Percentiles rank a stretch among this genome's conserved stretches.
These are phyloP conservation scores for Citrus maxima DNA, from an alignment of 345 rosid genomes.

Conservation along the genomic window DNA sequence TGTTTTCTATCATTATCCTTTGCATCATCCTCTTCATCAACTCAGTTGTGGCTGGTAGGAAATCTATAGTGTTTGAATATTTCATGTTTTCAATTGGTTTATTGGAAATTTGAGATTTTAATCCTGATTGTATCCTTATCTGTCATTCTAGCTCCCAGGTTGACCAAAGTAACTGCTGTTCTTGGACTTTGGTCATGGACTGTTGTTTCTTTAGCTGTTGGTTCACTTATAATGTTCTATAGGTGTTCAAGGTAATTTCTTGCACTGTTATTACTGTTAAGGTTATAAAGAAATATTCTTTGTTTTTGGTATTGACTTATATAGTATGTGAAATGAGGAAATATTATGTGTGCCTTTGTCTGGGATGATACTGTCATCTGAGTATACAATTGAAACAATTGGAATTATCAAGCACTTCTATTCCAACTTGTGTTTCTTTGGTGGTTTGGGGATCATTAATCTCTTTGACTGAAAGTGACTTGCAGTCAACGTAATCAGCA, in stretches of 20 bases:
- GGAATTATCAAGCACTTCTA: neutral
- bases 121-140: constrained; percentile 23
- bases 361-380: neutral
- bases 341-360: neutral
- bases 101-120: neutral
- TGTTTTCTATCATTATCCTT: constrained; percentile 47
- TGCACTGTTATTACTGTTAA: constrained; percentile 9
- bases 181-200: constrained; percentile 85
- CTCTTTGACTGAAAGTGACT: neutral
- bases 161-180: constrained; percentile 81
- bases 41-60: constrained; percentile 66
- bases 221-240: constrained; percentile 59
- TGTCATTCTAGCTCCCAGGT: constrained; percentile 56
- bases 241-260: constrained; percentile 72
- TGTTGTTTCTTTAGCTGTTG: constrained; percentile 58
- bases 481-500: neutral
- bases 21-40: constrained; percentile 60
- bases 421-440: neutral
- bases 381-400: neutral
- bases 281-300: constrained; percentile 1
- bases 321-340: neutral
- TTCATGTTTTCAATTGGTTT: neutral
- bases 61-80: constrained; percentile 11
- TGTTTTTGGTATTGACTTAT: neutral
- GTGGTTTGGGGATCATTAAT: neutral